A percentile compares a stretch with the other conserved stretches of the same genome.
phyloP scores from a whole-genome alignment of 1,139 yeast genomes.

The Eremothecium gossypii region DNA sequence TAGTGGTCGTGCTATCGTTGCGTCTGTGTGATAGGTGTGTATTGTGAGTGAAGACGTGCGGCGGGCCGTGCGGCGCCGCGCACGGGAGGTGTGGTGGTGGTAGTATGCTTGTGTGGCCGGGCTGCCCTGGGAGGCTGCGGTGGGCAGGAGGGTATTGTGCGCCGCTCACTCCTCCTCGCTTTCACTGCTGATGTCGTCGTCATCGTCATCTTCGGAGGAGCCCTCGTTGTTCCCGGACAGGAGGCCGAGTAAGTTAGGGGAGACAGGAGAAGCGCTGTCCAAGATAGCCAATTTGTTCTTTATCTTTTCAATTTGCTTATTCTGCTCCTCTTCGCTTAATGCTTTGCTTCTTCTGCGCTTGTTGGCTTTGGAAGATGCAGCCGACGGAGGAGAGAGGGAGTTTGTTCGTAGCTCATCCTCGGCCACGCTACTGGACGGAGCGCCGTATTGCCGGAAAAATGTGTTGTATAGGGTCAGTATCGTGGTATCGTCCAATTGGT shows the following conservation, averaged over 20 bases:
- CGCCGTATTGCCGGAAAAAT: constrained; percentile 32
- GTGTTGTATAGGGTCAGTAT: constrained; percentile 68
- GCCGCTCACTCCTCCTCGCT: constrained; percentile 33
- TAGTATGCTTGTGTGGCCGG: too few relatives aligned
- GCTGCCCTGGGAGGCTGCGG: too few relatives aligned
- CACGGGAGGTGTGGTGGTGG: too few relatives aligned
- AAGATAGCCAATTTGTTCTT: constrained; percentile 75
- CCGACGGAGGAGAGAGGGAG: constrained; percentile 13
- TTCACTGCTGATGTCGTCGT: constrained; percentile 33
- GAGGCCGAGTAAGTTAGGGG: constrained; percentile 23
- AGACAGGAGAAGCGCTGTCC: constrained; percentile 33
- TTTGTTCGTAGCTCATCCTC: constrained; percentile 15
- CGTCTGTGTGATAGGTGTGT: background rate
- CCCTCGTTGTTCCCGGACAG: constrained; percentile 26
- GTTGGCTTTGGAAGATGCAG: constrained; percentile 10
- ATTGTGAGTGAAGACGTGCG: too few relatives aligned
- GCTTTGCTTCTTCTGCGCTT: constrained; percentile 32
- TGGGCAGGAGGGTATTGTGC: constrained; percentile 1
- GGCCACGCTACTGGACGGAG: constrained; percentile 15
- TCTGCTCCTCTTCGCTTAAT: constrained; percentile 57
- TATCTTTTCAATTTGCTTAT: constrained; percentile 74
- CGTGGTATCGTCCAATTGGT: constrained; percentile 79
- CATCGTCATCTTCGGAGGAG: constrained; percentile 41
- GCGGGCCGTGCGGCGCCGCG: too few relatives aligned
- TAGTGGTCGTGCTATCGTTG: background rate